Evolutionary conservation across 2,329 filamentous ascomycete genomes (phyloP).

Genomic region (Penicillium sp.): DNA sequence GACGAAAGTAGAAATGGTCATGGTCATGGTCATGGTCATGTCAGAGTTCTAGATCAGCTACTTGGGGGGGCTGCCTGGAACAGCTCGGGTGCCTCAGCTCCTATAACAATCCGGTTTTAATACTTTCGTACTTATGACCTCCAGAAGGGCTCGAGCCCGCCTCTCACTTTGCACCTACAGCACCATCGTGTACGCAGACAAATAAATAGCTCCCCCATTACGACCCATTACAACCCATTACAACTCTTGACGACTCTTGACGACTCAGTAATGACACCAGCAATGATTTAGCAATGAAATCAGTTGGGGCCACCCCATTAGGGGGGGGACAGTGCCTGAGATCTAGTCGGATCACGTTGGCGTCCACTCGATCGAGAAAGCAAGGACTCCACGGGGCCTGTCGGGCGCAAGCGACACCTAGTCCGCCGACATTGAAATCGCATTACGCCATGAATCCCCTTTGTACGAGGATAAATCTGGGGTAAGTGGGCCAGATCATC

Average conservation of each 20-base stretch:
- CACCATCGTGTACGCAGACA: slow-evolving; percentile 2
- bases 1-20: not conserved
- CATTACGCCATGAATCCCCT: slow-evolving; percentile 14
- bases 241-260: too few species aligned
- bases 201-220: not conserved
- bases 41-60: not conserved
- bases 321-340: slow-evolving; percentile 4
- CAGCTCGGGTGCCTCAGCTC: not conserved
- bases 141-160: not conserved
- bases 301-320: not conserved
- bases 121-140: not conserved
- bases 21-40: not conserved
- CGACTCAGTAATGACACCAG: too few species aligned
- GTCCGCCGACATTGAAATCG: slow-evolving; percentile 12
- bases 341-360: not conserved
- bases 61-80: not conserved
- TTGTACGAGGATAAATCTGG: slow-evolving; percentile 23
- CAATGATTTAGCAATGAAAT: too few species aligned
- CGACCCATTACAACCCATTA: too few species aligned
- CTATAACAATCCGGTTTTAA: not conserved
- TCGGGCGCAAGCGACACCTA: not conserved
- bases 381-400: not conserved
- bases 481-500: slow-evolving; percentile 30
- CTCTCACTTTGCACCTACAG: slow-evolving; percentile 3
- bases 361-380: not conserved